Percentiles rank a stretch among this genome's conserved stretches.
These are phyloP conservation scores for Epichloe gansuensis DNA, from an alignment of 2,329 filamentous ascomycete genomes.

Conservation along the genomic window DNA sequence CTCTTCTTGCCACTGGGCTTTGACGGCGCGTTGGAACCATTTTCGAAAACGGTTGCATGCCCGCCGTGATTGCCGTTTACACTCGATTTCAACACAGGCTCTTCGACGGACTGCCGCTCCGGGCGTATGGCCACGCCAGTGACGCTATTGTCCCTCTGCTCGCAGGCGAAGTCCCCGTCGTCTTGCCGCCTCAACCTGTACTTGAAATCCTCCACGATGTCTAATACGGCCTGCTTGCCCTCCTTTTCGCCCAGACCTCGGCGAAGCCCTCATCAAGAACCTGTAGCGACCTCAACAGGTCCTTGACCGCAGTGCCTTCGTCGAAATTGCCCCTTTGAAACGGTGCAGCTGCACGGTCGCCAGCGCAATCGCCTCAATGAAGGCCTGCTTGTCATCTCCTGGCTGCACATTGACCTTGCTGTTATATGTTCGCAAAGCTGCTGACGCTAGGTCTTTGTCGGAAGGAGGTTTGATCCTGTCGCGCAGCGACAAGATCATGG, in stretches of 20 bases:
- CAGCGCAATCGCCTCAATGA: constrained; percentile 5
- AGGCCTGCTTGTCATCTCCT: constrained; percentile 2
- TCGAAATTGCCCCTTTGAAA: constrained; percentile 1
- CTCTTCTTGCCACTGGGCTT: not conserved
- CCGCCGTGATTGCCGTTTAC: not conserved
- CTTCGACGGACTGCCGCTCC: not conserved
- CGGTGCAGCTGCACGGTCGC: constrained; percentile 5
- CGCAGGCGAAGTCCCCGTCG: not conserved
- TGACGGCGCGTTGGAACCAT: not conserved
- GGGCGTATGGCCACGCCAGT: not conserved
- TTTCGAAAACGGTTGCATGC: not conserved
- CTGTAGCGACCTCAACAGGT: constrained; percentile 2
- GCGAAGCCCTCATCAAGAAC: constrained; percentile 4
- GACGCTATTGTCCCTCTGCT: not conserved
- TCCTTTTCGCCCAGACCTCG: not conserved
- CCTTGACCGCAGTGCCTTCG: constrained; percentile 1
- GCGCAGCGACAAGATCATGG: constrained; percentile 4
- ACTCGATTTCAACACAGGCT: not conserved
- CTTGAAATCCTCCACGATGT: constrained; percentile 8
- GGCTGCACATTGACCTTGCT: constrained; percentile 3
- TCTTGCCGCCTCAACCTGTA: not conserved
- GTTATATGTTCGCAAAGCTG: not conserved
- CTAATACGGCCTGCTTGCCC: constrained; percentile 1
- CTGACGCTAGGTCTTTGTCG: constrained; percentile 1
- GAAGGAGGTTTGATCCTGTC: not conserved